phyloP scores from a whole-genome alignment of 73 alveolate species.

The Paramecium biaurelia region DNA sequence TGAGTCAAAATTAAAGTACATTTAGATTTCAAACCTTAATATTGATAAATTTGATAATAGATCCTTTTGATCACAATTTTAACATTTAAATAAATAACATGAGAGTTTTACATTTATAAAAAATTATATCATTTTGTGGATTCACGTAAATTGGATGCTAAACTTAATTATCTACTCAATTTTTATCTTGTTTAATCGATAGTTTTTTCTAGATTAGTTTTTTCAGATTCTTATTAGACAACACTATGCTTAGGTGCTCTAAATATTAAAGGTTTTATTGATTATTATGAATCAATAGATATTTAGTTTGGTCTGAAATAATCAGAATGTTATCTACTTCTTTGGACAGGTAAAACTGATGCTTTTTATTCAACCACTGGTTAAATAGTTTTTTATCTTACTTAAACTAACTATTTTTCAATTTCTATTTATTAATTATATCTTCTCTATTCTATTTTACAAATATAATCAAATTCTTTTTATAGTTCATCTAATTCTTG shows the following conservation, averaged over 20 bases:
- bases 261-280: neutral
- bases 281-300: neutral
- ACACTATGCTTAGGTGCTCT: neutral
- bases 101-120: neutral
- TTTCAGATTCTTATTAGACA: neutral
- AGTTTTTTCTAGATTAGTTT: neutral
- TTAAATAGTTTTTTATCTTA: neutral
- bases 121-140: neutral
- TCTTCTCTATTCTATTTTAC: neutral
- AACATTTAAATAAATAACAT: neutral
- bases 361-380: neutral
- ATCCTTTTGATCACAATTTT: too few species aligned
- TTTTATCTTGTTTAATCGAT: neutral
- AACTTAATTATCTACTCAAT: neutral
- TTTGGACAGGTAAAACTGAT: neutral
- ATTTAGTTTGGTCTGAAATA: neutral
- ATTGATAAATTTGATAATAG: too few species aligned
- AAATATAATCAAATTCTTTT: neutral
- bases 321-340: conserved; percentile 23
- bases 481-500: neutral
- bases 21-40: too few species aligned
- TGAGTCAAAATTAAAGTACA: too few species aligned
- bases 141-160: neutral
- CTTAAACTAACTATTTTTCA: neutral
- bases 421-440: neutral